phyloP scores from a whole-genome alignment of 345 rosid genomes.

The Eucalyptus tenuipes region DNA sequence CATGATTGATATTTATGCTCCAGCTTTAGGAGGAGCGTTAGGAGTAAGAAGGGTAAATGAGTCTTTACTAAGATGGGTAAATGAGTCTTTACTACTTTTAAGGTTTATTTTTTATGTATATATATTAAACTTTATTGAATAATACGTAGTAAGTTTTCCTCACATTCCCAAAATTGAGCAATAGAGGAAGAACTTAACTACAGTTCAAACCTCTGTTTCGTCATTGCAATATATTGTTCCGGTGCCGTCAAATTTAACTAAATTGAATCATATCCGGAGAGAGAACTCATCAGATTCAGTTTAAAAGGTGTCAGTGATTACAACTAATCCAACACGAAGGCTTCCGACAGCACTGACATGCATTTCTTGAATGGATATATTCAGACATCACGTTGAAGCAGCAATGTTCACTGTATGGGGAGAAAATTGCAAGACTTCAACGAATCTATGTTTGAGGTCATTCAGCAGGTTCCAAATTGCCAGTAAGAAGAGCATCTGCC shows the following conservation, averaged over 20 bases:
- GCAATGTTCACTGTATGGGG: neutral
- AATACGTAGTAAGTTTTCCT: too few species aligned
- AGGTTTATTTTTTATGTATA: too few species aligned
- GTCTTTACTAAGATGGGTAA: too few species aligned
- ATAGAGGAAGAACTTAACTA: neutral
- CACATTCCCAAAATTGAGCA: neutral
- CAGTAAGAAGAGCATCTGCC: constrained; percentile 63
- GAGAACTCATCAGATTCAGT: neutral
- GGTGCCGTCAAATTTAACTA: neutral
- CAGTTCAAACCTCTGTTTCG: neutral
- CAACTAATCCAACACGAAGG: neutral
- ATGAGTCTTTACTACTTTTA: too few species aligned
- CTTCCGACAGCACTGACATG: neutral
- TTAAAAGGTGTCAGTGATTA: neutral
- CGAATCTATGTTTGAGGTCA: neutral
- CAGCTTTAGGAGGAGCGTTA: too few species aligned
- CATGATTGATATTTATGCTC: too few species aligned
- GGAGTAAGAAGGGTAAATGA: too few species aligned
- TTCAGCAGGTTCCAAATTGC: constrained; percentile 12
- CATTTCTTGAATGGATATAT: neutral
- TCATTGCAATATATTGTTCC: neutral
- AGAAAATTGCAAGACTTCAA: neutral
- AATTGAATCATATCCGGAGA: neutral
- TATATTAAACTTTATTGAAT: too few species aligned
- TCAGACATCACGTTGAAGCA: neutral